A percentile compares a stretch with the other conserved stretches of the same genome.
Conservation (phyloP, 768 basidiomycete genomes). For the Tulasnella sp. region DNA sequence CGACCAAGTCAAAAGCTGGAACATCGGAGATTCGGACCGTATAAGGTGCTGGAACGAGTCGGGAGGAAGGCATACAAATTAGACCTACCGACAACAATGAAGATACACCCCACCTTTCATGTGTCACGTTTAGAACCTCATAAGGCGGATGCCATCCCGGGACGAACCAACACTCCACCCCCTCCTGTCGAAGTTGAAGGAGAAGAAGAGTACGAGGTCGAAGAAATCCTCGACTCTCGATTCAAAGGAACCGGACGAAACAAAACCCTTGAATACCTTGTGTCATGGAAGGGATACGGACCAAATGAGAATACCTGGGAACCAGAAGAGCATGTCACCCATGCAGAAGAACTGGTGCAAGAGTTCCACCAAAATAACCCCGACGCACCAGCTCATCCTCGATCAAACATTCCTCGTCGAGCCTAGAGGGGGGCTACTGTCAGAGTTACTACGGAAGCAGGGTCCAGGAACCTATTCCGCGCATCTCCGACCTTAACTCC, state of each 20-base stretch:
- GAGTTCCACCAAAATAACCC: no score
- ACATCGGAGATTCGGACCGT: neutral
- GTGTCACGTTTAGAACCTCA: neutral
- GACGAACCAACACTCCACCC: neutral
- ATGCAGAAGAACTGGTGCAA: neutral
- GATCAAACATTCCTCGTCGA: no score
- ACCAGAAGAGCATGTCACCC: neutral
- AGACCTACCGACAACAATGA: neutral
- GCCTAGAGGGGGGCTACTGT: no score
- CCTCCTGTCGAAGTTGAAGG: neutral
- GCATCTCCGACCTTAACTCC: no score
- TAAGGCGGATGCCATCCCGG: neutral
- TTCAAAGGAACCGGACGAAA: neutral
- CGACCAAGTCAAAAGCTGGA: neutral
- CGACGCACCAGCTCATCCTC: no score
- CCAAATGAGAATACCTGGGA: neutral
- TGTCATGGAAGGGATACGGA: neutral
- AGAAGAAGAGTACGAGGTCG: neutral
- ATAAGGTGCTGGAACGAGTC: neutral
- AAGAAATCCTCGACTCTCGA: neutral
- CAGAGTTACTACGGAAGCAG: no score
- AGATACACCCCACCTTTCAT: neutral
- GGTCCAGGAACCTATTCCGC: no score
- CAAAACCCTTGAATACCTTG: neutral
- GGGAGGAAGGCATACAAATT: neutral